phyloP scores from a whole-genome alignment of 2,329 filamentous ascomycete species.

The Aspergillus awamori region DNA sequence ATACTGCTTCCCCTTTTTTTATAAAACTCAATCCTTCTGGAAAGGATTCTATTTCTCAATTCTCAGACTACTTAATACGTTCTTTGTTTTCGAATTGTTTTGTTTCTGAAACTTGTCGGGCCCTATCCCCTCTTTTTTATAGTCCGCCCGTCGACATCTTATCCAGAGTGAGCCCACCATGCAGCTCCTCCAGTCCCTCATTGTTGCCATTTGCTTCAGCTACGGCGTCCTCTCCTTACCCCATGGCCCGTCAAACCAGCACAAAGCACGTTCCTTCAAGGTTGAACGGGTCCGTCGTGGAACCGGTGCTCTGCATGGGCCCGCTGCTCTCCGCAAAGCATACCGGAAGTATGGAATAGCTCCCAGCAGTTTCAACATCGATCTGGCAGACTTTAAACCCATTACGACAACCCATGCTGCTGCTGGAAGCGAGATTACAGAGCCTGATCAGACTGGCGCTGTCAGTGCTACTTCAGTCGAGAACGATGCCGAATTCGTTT shows the following conservation, averaged over 20 bases:
- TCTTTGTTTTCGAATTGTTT: slow-evolving; percentile 1
- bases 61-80: slow-evolving; percentile 3
- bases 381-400: slow-evolving; percentile 39
- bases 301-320: slow-evolving; percentile 62
- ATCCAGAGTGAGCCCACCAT: slow-evolving; percentile 22
- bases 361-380: slow-evolving; percentile 44
- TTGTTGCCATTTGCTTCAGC: slow-evolving; percentile 35
- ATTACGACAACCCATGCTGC: slow-evolving; percentile 29
- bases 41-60: background rate
- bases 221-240: slow-evolving; percentile 39
- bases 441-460: slow-evolving; percentile 51
- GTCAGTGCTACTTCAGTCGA: slow-evolving; percentile 67
- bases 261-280: slow-evolving; percentile 57
- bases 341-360: slow-evolving; percentile 69
- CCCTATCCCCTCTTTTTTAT: slow-evolving; percentile 12
- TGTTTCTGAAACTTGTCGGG: slow-evolving; percentile 7
- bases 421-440: slow-evolving; percentile 30
- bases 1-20: slow-evolving; percentile 7
- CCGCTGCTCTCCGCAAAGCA: slow-evolving; percentile 64
- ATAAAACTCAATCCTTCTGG: slow-evolving; percentile 4
- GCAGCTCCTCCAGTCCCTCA: slow-evolving; percentile 32
- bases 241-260: slow-evolving; percentile 23
- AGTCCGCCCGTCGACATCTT: background rate
- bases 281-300: slow-evolving; percentile 61
- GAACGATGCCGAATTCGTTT: slow-evolving; percentile 70